Base-by-base conservation (phyloP, 192 early-diverging fungal species). In the Coemansia sp. region DNA sequence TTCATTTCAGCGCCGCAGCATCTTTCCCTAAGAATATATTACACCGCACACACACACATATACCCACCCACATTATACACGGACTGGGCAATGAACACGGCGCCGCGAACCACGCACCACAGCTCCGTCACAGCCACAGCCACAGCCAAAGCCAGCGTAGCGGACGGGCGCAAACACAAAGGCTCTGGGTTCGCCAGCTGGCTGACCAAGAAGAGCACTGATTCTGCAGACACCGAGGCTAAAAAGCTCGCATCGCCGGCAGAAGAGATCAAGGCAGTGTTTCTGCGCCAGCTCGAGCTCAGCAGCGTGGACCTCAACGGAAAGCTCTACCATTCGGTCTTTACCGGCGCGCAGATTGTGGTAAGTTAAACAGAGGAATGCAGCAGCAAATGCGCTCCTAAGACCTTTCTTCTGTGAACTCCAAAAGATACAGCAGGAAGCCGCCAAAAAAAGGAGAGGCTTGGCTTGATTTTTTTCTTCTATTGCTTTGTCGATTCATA, bases 201-300 rank as follows among this genome's bases (percentile, higher is more conserved):
- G 81, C 70, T 83, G 55, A 78, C 72, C 41, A 77, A 72, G 51
- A 77, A 74, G 53, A 41, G 69, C 61, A 56, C 34, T 22, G 52
- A 52, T 28, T 20, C 45, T 12, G 71, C 67, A 5, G 48, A 8
- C 14, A 45, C 78, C 14, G 74, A 76, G 37, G 61, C 74, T 2
- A 84, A 79, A 36, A 84, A 84, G 66, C 74, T 84, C 35, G 82
- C 78, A 34, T 84, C 82, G 22, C 82, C 82, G 2, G 82, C 82
- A 1, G 82, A 84, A 60, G 82, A 78, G 48, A 78, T 84, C 71
- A 84, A 84, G 66, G 59, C 73, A 54, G 76, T 79, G 37, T 84
- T 84, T 52, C 65, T 84, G 62, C 67, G 74, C 35, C 73, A 79
- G 58, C 60, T 84, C 2, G 74, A 76, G 67, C 77, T 84, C 22